Conservation (phyloP, 1,139 yeast genomes). For the Zhuliangozyma blackwelliae region DNA sequence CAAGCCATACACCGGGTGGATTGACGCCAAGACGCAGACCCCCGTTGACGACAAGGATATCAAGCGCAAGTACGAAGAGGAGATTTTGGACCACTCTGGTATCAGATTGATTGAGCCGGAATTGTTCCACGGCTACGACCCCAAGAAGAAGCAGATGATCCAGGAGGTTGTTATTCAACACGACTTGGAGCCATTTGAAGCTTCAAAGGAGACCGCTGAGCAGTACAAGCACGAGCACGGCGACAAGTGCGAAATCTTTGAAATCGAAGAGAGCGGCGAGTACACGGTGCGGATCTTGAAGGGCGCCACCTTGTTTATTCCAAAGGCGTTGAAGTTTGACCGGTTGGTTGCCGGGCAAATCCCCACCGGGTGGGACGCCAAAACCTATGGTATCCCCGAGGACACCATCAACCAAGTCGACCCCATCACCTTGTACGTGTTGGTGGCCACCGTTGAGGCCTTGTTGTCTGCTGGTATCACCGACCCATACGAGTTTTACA, state of each 20-base stretch:
- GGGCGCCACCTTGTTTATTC: conserved; percentile 89
- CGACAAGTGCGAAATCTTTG: conserved; percentile 88
- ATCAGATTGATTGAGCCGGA: conserved; percentile 96
- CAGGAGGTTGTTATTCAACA: conserved; percentile 97
- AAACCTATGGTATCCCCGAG: conserved; percentile 89
- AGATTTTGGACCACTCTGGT: conserved; percentile 90
- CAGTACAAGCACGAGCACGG: conserved; percentile 94
- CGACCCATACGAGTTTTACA: conserved; percentile 97
- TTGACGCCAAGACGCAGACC: conserved; percentile 85
- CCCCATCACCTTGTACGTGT: conserved; percentile 86
- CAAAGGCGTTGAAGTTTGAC: conserved; percentile 94
- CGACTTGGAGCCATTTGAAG: conserved; percentile 92
- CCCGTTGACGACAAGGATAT: conserved; percentile 95
- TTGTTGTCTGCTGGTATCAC: conserved; percentile 90
- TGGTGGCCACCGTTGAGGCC: conserved; percentile 94
- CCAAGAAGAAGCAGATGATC: conserved; percentile 83
- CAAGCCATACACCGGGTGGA: conserved; percentile 89
- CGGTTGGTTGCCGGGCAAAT: conserved; percentile 98
- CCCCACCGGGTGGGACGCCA: conserved; percentile 98
- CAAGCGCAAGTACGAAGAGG: conserved; percentile 84
- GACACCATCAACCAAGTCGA: conserved; percentile 93
- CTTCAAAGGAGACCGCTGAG: conserved; percentile 91
- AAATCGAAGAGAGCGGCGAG: conserved; percentile 85
- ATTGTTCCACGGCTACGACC: conserved; percentile 89
- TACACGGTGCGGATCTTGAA: conserved; percentile 83